Evolutionary conservation across 345 rosid species (phyloP), one percentile per base, ranked within the genome.

Genomic region (Fremontodendron californicum): DNA sequence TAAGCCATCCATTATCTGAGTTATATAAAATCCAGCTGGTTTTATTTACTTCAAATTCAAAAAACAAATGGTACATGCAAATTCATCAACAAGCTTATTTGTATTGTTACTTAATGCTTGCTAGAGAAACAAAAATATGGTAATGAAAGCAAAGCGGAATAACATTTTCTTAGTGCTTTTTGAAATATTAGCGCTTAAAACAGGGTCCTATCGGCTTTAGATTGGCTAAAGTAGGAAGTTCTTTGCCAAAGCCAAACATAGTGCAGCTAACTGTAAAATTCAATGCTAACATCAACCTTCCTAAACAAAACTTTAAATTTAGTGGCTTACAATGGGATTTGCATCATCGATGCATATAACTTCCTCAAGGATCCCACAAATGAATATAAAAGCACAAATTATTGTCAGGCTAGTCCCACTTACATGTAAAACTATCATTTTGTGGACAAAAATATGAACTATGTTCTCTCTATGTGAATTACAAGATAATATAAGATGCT

Each of bases 401-500:
- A 33, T 3, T 33, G 35, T 33, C 35, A 33, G 35, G 35, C 35
- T 52, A 52, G 8, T 49, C 55, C 55, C 21, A 49, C 15, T 49
- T 49, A 18, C 21, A 16, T 49, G 21, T 49, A 5, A 49, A 49
- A 49, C 55, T 13, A 49, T n/a, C 16, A 49, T 49, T 16, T 49
- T 49, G 19, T n/a, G 5, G 55, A 49, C 55, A 49, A 4, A 4
- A 48, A 48, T 48, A 48, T 48, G 13, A 48, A 48, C 52, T 12
- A 48, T 48, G 19, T 48, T 48, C 52, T 48, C 16, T 12, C 16
- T n/a, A n/a, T n/a, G n/a, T n/a, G n/a, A n/a, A n/a, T n/a, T n/a
- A n/a, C n/a, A n/a, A n/a, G n/a, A n/a, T n/a, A 45, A 11, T 43
- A 60, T n/a, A 71, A 70, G 71, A 49, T 62, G 46, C 90, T 87